These are phyloP conservation scores for Rossbeevera mucosa DNA, from an alignment of 768 basidiomycete genomes.

Conservation along the genomic window DNA sequence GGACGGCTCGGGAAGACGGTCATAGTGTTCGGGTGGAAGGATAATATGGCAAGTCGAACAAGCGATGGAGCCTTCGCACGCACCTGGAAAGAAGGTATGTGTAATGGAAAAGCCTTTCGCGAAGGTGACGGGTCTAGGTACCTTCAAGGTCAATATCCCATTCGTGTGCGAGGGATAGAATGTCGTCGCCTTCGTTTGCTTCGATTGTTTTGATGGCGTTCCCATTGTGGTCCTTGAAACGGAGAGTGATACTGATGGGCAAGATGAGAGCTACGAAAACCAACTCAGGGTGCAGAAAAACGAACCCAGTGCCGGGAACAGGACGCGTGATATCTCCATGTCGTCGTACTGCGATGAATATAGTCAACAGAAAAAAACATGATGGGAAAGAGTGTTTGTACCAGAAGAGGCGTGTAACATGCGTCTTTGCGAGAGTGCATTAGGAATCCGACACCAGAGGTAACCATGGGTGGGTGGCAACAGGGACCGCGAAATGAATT, in stretches of 20 bases:
- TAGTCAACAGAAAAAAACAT: background rate
- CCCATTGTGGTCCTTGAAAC: constrained; percentile 89
- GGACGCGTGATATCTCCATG: constrained; percentile 62
- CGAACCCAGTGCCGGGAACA: constrained; percentile 64
- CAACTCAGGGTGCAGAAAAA: background rate
- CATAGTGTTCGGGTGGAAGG: constrained; percentile 55
- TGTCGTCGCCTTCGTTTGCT: constrained; percentile 90
- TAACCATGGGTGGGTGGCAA: background rate
- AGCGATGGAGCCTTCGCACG: constrained; percentile 94
- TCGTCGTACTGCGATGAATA: constrained; percentile 8
- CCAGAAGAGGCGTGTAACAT: constrained; percentile 17
- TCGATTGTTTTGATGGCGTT: constrained; percentile 81
- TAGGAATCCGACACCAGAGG: background rate
- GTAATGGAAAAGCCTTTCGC: background rate
- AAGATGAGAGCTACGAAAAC: background rate
- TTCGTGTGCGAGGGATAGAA: constrained; percentile 88
- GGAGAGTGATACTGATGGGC: constrained; percentile 67
- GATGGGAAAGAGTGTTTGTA: constrained; percentile 1
- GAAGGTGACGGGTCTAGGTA: constrained; percentile 30
- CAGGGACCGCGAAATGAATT: background rate
- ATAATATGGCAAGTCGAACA: constrained; percentile 98
- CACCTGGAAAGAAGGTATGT: constrained; percentile 50
- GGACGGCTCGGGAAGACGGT: constrained; percentile 84
- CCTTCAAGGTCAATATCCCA: constrained; percentile 96
- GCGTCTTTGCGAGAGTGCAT: background rate